Evolutionary conservation across 2,329 filamentous ascomycete species (phyloP).

Genomic region (Corinectria fuckeliana): DNA sequence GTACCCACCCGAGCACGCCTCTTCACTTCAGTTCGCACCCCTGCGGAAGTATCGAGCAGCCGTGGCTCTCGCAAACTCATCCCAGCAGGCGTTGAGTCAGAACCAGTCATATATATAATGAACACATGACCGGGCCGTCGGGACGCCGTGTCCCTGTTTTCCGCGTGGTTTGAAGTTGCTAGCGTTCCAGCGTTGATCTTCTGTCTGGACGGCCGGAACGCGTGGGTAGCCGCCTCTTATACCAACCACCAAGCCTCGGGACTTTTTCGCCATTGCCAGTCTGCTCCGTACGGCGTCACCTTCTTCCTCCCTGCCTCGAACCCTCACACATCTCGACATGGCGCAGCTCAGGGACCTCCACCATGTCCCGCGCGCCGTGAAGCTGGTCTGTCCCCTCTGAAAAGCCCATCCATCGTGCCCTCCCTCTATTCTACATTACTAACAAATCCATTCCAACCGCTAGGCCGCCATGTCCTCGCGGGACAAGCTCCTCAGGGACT

Average conservation of each 20-base stretch:
- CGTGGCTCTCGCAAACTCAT: not conserved
- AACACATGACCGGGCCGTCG: not conserved
- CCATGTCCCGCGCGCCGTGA: slow-evolving; percentile 29
- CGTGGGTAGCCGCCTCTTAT: slow-evolving; percentile 10
- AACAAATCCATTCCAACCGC: slow-evolving; percentile 6
- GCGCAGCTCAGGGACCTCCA: slow-evolving; percentile 21
- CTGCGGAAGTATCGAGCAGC: too few species aligned
- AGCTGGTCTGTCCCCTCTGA: slow-evolving; percentile 23
- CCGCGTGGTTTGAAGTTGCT: too few species aligned
- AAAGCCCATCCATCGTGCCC: not conserved
- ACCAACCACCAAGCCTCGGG: not conserved
- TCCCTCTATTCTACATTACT: too few species aligned
- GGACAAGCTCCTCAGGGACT: slow-evolving; percentile 41
- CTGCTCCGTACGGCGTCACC: too few species aligned
- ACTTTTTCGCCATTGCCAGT: slow-evolving; percentile 9
- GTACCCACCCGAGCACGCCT: slow-evolving; percentile 14
- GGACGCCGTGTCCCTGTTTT: not conserved
- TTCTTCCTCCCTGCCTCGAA: too few species aligned
- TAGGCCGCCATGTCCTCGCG: slow-evolving; percentile 28
- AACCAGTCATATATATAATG: not conserved
- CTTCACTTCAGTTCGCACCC: too few species aligned
- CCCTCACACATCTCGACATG: slow-evolving; percentile 20
- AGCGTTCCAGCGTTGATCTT: not conserved
- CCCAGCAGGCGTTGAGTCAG: not conserved
- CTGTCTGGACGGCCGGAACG: not conserved